A percentile compares a stretch with the other conserved stretches of the same genome.
Evolutionary conservation across 2,329 filamentous ascomycete genomes (phyloP).

Genomic region (Beauveria medogensis): DNA sequence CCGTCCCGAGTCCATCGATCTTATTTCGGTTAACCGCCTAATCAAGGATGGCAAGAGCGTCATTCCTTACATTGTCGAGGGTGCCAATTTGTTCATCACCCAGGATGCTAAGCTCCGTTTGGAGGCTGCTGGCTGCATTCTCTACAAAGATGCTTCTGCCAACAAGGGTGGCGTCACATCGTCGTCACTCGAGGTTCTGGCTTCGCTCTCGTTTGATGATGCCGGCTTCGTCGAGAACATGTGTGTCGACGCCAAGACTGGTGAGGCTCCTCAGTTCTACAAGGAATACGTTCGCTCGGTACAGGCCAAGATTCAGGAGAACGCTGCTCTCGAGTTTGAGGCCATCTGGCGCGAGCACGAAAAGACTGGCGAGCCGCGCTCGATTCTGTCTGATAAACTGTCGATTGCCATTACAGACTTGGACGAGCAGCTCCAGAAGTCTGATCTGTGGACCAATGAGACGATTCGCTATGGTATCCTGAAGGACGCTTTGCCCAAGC

Average conservation of each 20-base stretch:
- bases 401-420: slow-evolving; percentile 91
- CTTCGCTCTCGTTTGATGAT: slow-evolving; percentile 90
- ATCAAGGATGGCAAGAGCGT: slow-evolving; percentile 82
- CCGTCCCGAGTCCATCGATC: slow-evolving; percentile 91
- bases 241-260: slow-evolving; percentile 64
- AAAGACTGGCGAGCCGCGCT: slow-evolving; percentile 68
- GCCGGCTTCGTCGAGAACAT: slow-evolving; percentile 83
- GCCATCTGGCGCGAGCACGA: slow-evolving; percentile 96
- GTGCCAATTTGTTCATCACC: slow-evolving; percentile 96
- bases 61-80: slow-evolving; percentile 94
- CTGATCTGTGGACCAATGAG: slow-evolving; percentile 81
- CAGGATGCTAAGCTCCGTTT: slow-evolving; percentile 95
- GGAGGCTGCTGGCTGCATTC: slow-evolving; percentile 86
- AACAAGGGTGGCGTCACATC: slow-evolving; percentile 99
- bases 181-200: slow-evolving; percentile 91
- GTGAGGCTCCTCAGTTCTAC: slow-evolving; percentile 82
- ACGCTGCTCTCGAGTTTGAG: slow-evolving; percentile 90
- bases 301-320: slow-evolving; percentile 82
- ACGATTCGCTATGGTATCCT: slow-evolving; percentile 71
- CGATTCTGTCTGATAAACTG: slow-evolving; percentile 84
- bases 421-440: slow-evolving; percentile 91
- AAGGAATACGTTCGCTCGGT: slow-evolving; percentile 86
- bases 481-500: slow-evolving; percentile 73
- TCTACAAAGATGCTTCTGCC: slow-evolving; percentile 96
- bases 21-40: slow-evolving; percentile 76